Conservation (phyloP, 345 rosid species). For the Heritiera littoralis region DNA sequence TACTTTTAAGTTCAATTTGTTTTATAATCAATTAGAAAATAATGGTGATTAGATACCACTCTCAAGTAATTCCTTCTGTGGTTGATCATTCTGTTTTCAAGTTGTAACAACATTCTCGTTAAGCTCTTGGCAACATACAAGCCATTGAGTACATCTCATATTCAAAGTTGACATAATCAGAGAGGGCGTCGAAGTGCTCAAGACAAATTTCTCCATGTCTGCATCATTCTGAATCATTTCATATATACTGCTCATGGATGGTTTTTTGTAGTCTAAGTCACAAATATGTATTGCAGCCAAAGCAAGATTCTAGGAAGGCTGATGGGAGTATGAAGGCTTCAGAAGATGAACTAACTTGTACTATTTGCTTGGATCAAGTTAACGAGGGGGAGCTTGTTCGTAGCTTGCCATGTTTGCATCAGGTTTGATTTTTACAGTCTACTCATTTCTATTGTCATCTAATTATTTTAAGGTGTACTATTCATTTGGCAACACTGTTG, state of each 20-base stretch:
- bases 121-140: neutral
- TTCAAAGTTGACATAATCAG: neutral
- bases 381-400: constrained; percentile 65
- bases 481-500: neutral
- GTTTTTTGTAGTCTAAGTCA: neutral
- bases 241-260: neutral
- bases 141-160: neutral
- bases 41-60: neutral
- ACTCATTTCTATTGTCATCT: neutral
- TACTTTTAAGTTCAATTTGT: neutral
- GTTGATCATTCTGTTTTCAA: neutral
- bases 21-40: neutral
- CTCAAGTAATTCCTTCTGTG: constrained; percentile 2
- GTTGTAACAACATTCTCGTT: neutral
- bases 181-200: neutral
- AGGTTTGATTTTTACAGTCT: constrained; percentile 37
- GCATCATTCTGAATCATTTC: neutral
- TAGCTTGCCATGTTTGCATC: constrained; percentile 76
- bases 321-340: constrained; percentile 41
- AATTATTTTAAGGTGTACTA: neutral
- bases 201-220: neutral
- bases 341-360: constrained; percentile 68
- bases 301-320: constrained; percentile 41
- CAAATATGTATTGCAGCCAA: constrained; percentile 34
- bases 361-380: constrained; percentile 75